Percentiles rank a stretch among this genome's conserved stretches.
These are phyloP conservation scores for Artemisia annua DNA, from an alignment of 129 eudicot genomes.

Conservation along the genomic window DNA sequence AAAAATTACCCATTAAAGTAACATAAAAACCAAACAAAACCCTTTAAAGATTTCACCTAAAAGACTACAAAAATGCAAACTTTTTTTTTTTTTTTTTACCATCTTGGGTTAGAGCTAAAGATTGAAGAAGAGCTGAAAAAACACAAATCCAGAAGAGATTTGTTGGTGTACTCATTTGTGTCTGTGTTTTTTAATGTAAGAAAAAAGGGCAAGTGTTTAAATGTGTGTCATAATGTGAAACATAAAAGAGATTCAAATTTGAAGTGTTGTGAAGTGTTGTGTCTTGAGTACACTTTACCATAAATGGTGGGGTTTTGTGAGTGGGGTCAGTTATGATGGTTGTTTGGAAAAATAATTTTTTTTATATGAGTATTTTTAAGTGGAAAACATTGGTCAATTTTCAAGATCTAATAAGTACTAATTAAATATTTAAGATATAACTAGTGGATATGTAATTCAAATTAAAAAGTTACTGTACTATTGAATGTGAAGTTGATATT, in stretches of 20 bases:
- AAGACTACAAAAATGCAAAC: not conserved
- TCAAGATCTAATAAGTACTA: not conserved
- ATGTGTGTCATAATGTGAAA: constrained; percentile 34
- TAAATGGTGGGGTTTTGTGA: constrained; percentile 38
- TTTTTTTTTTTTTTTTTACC: constrained; percentile 42
- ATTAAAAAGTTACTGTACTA: no score
- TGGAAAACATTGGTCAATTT: constrained; percentile 10
- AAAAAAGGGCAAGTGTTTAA: constrained; percentile 5
- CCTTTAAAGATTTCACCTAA: not conserved
- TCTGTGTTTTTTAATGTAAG: constrained; percentile 17
- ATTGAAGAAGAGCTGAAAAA: constrained; percentile 50
- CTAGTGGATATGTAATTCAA: no score
- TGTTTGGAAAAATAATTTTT: constrained; percentile 9
- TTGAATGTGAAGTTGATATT: no score
- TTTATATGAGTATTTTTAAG: not conserved
- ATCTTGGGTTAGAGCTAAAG: constrained; percentile 70
- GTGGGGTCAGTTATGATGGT: constrained; percentile 44
- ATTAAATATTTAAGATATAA: not conserved
- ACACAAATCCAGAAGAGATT: constrained; percentile 33
- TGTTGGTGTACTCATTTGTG: constrained; percentile 42
- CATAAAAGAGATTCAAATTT: constrained; percentile 24
- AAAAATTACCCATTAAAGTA: not conserved
- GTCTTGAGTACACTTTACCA: constrained; percentile 29
- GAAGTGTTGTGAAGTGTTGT: constrained; percentile 14
- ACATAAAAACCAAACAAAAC: not conserved